phyloP scores from a whole-genome alignment of 2,329 filamentous ascomycete genomes.

The Pseudogymnoascus sp. region DNA sequence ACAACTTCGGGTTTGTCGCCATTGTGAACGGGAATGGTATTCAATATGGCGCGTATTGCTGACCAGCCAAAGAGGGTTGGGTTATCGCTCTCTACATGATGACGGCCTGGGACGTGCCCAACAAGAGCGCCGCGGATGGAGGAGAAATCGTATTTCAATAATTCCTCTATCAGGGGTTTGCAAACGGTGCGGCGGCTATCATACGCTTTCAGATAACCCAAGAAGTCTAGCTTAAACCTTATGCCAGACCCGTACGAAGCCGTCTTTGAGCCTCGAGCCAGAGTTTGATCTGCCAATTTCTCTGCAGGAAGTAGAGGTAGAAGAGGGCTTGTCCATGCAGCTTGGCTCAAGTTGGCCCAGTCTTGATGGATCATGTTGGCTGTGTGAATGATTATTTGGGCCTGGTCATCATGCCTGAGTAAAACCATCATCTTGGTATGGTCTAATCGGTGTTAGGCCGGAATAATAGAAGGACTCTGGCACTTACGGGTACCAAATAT shows the following conservation, averaged over 20 bases:
- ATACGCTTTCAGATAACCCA: slow-evolving; percentile 65
- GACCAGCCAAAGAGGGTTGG: slow-evolving; percentile 71
- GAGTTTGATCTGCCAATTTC: background rate
- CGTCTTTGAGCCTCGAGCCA: slow-evolving; percentile 9
- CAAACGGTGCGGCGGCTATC: slow-evolving; percentile 47
- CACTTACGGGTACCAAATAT: slow-evolving; percentile 78
- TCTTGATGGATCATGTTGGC: slow-evolving; percentile 86
- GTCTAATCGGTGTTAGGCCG: slow-evolving; percentile 1
- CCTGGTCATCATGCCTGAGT: slow-evolving; percentile 64
- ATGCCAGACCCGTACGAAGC: slow-evolving; percentile 46
- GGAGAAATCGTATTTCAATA: slow-evolving; percentile 61
- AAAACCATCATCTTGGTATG: slow-evolving; percentile 79
- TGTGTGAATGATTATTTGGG: slow-evolving; percentile 76
- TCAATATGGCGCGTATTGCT: slow-evolving; percentile 52
- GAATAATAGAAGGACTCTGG: slow-evolving; percentile 14
- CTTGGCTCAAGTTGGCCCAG: slow-evolving; percentile 84
- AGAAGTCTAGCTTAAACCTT: slow-evolving; percentile 67
- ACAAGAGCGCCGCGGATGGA: slow-evolving; percentile 60
- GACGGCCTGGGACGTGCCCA: slow-evolving; percentile 67
- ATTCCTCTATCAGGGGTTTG: slow-evolving; percentile 44
- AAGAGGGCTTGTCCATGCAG: slow-evolving; percentile 66
- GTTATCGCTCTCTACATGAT: slow-evolving; percentile 37
- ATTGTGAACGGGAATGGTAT: slow-evolving; percentile 38
- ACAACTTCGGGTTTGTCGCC: slow-evolving; percentile 40
- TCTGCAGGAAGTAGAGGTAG: slow-evolving; percentile 43